Conservation (phyloP, 768 basidiomycete genomes). For the Sarcomyxa edulis region DNA sequence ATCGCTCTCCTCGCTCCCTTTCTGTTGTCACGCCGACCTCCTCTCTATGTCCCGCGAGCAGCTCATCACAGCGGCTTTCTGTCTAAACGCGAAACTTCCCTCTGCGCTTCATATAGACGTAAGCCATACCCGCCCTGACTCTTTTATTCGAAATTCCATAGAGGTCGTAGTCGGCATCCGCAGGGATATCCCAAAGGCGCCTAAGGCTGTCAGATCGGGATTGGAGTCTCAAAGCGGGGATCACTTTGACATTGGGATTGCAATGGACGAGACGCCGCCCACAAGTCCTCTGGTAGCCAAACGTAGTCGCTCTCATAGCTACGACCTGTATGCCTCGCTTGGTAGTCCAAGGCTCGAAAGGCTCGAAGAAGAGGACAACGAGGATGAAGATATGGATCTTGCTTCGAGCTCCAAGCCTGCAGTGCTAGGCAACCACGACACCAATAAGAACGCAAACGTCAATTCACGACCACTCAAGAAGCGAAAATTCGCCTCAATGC, state of each 20-base stretch:
- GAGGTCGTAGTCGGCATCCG: slow-evolving; percentile 59
- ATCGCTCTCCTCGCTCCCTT: slow-evolving; percentile 51
- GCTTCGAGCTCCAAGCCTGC: no score
- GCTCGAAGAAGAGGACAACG: slow-evolving; percentile 26
- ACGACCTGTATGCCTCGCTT: slow-evolving; percentile 11
- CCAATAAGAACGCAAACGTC: no score
- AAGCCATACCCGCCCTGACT: slow-evolving; percentile 28
- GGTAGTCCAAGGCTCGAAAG: slow-evolving; percentile 21
- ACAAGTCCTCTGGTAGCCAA: slow-evolving; percentile 29
- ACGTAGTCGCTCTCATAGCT: slow-evolving; percentile 13
- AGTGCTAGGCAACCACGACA: no score
- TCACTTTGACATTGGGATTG: no score
- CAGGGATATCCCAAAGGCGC: slow-evolving; percentile 29
- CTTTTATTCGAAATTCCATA: slow-evolving; percentile 47
- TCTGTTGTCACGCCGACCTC: slow-evolving; percentile 73
- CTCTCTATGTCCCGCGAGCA: slow-evolving; percentile 53
- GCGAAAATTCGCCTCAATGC: no score
- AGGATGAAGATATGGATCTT: no score
- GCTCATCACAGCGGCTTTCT: slow-evolving; percentile 46
- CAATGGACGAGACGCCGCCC: slow-evolving; percentile 23
- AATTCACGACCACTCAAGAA: no score
- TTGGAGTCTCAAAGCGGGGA: slow-evolving; percentile 9
- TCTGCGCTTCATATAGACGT: slow-evolving; percentile 41
- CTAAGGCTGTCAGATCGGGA: slow-evolving; percentile 21
- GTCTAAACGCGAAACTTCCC: slow-evolving; percentile 57